These are phyloP conservation scores for Salvia hispanica DNA, from an alignment of 257 asterid genomes.

Conservation along the genomic window DNA sequence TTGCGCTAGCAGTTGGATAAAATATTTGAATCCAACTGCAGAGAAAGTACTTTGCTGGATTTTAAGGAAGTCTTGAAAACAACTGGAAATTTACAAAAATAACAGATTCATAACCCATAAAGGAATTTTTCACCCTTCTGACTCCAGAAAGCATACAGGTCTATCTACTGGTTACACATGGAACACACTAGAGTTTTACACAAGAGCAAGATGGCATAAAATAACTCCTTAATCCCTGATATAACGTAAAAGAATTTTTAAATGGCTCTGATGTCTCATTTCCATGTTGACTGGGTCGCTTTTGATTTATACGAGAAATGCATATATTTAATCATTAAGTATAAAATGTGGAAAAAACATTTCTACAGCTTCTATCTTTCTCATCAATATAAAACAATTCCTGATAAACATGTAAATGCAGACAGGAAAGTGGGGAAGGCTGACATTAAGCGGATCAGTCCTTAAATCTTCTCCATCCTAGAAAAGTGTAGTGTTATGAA, in stretches of 20 bases:
- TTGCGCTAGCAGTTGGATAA: constrained; percentile 11
- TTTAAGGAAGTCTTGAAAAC: too few species aligned
- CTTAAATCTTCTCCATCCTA: constrained; percentile 4
- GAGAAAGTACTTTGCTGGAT: too few species aligned
- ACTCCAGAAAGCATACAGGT: not conserved
- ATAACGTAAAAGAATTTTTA: not conserved
- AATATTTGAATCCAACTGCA: not conserved
- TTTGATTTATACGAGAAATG: not conserved
- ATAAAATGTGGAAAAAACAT: not conserved
- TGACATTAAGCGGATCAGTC: not conserved
- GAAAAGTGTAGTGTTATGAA: constrained; percentile 11
- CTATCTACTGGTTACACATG: not conserved
- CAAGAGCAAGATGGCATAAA: not conserved
- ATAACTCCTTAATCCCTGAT: not conserved
- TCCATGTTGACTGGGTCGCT: constrained; percentile 5
- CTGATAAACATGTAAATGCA: constrained; percentile 12
- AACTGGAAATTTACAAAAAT: too few species aligned
- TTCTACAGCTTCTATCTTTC: constrained; percentile 1
- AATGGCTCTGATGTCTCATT: not conserved
- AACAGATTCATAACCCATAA: too few species aligned
- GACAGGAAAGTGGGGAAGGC: not conserved
- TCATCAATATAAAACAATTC: not conserved
- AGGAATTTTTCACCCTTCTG: not conserved
- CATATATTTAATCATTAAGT: constrained; percentile 9
- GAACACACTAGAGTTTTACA: not conserved